Base-by-base conservation (phyloP, 805 yeast species). In the Schizosaccharomyces osmophilus region DNA sequence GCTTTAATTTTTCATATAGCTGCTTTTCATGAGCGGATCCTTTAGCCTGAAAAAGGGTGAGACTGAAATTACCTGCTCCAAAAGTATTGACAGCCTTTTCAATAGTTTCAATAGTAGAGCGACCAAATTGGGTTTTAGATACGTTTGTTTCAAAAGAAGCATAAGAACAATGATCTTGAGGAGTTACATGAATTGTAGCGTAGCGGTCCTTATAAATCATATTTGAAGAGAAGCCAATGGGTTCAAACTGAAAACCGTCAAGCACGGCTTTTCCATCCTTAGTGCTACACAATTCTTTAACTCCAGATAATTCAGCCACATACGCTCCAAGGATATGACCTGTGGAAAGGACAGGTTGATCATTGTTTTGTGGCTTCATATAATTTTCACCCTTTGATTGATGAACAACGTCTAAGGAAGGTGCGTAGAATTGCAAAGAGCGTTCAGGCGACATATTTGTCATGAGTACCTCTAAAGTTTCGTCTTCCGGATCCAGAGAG, bases 181-280 rank as follows among this genome's bases (percentile, higher is more conserved):
- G 97, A 0, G 98, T 93, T 54, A 93, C 85, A 70, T 93, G 97
- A 63, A 89, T 75, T 8, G 97, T 90, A 69, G 84, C 85, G 70
- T 83, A 84, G 48, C 48, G 43, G 39, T 36, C 43, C 26, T 41
- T 22, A 43, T 36, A 41, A 48, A 89, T 75, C 22, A 94, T 83
- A 71, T 90, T 90, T 57, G 96, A 86, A 1, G 96, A 87, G 69
- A 82, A 90, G 6, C 98, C 98, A 71, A 97, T 90, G 1, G 98
- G 98, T 3, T 85, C 75, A 71, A 90, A 90, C 36, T 93, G 83
- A 72, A 87, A 90, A 8, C 95, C 85, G 73, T 90, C 97, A 63
- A 83, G 80, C 31, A 73, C 63, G 42, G 64, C 61, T 36, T 68
- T 67, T 55, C 76, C 71, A 71, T 85, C 84, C 11, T 22, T 9